Percentiles rank a stretch among this genome's conserved stretches.
These are phyloP conservation scores for Talaromyces sp. DNA, from an alignment of 2,329 filamentous ascomycete species.

Conservation along the genomic window DNA sequence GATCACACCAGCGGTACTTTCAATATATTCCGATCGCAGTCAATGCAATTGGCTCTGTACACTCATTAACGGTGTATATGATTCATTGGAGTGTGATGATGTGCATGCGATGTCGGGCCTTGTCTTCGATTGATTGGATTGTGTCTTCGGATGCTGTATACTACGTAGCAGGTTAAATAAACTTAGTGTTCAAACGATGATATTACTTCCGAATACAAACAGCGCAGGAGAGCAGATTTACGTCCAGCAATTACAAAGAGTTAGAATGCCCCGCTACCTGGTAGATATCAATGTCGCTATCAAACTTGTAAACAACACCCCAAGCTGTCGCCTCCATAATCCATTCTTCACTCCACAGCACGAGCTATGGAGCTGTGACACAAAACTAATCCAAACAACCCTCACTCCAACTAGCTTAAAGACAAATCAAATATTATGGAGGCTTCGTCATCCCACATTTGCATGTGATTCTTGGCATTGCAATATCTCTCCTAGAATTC, in stretches of 20 bases:
- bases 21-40: not conserved
- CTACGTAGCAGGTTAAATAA: not conserved
- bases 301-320: not conserved
- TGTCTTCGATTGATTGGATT: not conserved
- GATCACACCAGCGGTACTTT: not conserved
- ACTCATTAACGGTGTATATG: not conserved
- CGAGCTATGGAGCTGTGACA: not conserved
- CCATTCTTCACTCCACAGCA: not conserved
- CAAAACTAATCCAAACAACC: not conserved
- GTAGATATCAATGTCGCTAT: not conserved
- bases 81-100: not conserved
- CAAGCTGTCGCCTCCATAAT: not conserved
- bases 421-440: not conserved
- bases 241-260: not conserved
- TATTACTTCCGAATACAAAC: not conserved
- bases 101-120: constrained; percentile 1
- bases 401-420: not conserved
- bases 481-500: not conserved
- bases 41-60: not conserved
- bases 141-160: not conserved
- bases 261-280: not conserved
- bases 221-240: not conserved
- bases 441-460: constrained; percentile 4
- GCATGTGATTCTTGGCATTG: constrained; percentile 16
- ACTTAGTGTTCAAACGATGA: not conserved